phyloP scores from a whole-genome alignment of 805 yeast species.

The Suhomyces sp. region DNA sequence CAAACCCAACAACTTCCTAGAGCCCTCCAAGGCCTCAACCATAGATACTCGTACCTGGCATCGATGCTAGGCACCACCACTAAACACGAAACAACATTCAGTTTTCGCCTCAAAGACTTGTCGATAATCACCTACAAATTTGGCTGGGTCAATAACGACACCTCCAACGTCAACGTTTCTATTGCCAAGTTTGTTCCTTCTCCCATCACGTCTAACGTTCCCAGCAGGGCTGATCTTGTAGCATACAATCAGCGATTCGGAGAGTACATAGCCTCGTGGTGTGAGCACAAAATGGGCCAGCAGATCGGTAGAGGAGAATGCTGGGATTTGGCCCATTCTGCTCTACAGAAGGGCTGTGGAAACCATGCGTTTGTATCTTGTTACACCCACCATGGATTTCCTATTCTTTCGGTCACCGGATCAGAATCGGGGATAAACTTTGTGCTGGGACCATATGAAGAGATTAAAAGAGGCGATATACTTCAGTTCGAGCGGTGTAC shows the following conservation, averaged over 20 bases:
- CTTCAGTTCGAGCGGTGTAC: constrained; percentile 45
- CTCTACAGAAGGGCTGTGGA: constrained; percentile 53
- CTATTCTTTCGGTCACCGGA: constrained; percentile 30
- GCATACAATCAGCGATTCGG: constrained; percentile 41
- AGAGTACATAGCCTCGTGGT: constrained; percentile 55
- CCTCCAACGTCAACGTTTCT: constrained; percentile 19
- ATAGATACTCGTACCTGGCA: constrained; percentile 19
- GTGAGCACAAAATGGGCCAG: constrained; percentile 45
- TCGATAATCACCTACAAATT: constrained; percentile 34
- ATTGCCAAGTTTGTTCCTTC: constrained; percentile 41
- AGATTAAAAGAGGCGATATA: constrained; percentile 53
- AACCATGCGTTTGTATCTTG: constrained; percentile 53
- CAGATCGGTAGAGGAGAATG: constrained; percentile 57
- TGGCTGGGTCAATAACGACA: constrained; percentile 36
- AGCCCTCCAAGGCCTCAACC: constrained; percentile 35
- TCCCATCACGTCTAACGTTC: constrained; percentile 31
- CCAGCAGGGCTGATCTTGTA: constrained; percentile 30
- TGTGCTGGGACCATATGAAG: constrained; percentile 29
- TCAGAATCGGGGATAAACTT: constrained; percentile 12
- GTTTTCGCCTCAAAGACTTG: constrained; percentile 42
- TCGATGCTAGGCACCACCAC: constrained; percentile 9
- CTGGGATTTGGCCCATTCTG: constrained; percentile 59
- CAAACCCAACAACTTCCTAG: constrained; percentile 32
- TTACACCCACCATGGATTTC: constrained; percentile 47
- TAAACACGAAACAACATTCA: constrained; percentile 24